Base-by-base conservation (phyloP, 1,139 yeast species). In the Candida buenavistaensis region DNA sequence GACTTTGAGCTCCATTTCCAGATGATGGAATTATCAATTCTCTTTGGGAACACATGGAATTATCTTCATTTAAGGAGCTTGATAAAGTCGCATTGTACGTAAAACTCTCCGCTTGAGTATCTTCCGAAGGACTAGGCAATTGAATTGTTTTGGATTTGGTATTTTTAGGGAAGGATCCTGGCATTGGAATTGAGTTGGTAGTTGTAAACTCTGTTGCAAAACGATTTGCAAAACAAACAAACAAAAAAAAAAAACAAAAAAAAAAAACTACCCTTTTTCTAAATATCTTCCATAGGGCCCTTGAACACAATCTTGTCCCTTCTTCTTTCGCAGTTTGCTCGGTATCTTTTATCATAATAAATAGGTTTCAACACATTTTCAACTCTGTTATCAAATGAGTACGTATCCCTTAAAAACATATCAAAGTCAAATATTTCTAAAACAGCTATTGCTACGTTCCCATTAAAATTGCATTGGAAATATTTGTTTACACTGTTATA, bases 361-460 rank as follows among this genome's bases (percentile, higher is more conserved):
- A 64, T 40, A 33, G 51, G 55, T 16, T 31, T 40, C 14, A 57
- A 39, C 7, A 26, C 22, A 11, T 39, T 46, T 21, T 59, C 61
- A 12, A 52, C 39, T 6, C 38, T 40, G 5, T 44, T 36, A 6
- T 46, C 47, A 26, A 60, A 42, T 20, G 30, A 35, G 19, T 53
- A 41, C 32, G 60, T 64, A 37, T 64, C 70, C 27, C 60, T 38
- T 36, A 52, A 61, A 35, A 59, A 62, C 8, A 64, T 41, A 2
- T 51, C 55, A 30, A 66, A 52, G 6, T 52, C 56, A 3, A 42
- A 26, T 0, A 65, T 39, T 26, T 62, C 63, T 20, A 65, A 32
- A 6, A 57, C 47, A 1, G 52, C 48, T 3, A 55, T 39, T 31
- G 53, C 59, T 6, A 43, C 24, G 5, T 35, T 29, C 4, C 40